These are phyloP conservation scores for Paecilomyces sp. DNA, from an alignment of 2,329 filamentous ascomycete genomes.

Conservation along the genomic window DNA sequence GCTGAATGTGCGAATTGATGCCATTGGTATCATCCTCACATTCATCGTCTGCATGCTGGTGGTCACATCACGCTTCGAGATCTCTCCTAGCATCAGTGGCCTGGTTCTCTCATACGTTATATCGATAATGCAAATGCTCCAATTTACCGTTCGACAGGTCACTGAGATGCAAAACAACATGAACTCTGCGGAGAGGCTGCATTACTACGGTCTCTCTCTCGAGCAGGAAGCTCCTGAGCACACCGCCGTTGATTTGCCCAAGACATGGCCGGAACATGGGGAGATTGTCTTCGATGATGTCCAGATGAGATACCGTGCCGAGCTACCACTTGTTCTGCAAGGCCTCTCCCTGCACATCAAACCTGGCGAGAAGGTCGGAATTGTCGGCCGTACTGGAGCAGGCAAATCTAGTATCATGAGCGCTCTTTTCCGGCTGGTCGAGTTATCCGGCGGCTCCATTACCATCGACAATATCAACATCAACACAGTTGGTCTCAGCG, in stretches of 20 bases:
- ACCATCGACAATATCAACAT: conserved; percentile 8
- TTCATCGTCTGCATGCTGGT: conserved; percentile 86
- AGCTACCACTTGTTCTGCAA: conserved; percentile 6
- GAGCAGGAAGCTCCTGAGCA: conserved; percentile 15
- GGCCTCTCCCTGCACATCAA: conserved; percentile 6
- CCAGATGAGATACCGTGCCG: conserved; percentile 7
- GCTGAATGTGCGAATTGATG: conserved; percentile 77
- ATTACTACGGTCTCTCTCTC: conserved; percentile 1
- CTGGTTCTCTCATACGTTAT: conserved; percentile 91
- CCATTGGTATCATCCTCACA: conserved; percentile 75
- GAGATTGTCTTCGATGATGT: conserved; percentile 6
- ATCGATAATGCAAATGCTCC: conserved; percentile 88
- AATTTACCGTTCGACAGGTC: conserved; percentile 88
- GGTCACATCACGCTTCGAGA: conserved; percentile 69
- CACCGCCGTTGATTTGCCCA: conserved; percentile 16
- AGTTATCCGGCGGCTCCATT: conserved; percentile 6
- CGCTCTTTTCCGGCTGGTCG: conserved; percentile 11
- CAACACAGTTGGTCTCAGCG: conserved; percentile 3
- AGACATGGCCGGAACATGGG: conserved; percentile 20
- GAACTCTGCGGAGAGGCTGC: conserved; percentile 18
- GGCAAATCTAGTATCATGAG: conserved; percentile 14
- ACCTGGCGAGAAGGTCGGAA: conserved; percentile 8
- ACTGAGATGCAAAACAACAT: conserved; percentile 86
- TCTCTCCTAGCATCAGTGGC: conserved; percentile 50
- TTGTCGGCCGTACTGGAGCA: conserved; percentile 13